Percentiles rank a stretch among this genome's conserved stretches.
phyloP scores from a whole-genome alignment of 495 filamentous ascomycete genomes.

The Penicillium arizonense region DNA sequence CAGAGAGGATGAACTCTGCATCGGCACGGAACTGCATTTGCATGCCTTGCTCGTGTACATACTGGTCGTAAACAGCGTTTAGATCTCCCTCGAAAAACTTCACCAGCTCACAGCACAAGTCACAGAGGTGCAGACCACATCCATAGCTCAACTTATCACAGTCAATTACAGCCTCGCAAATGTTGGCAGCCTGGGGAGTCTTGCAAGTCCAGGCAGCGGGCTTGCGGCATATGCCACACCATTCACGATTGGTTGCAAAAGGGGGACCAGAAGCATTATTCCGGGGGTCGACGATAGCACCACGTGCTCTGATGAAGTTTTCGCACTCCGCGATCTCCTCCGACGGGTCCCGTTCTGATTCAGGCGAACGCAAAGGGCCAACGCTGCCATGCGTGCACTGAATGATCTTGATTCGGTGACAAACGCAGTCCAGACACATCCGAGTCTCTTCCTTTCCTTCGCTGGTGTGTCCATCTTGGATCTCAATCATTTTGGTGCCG shows the following conservation, averaged over 20 bases:
- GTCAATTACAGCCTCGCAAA: not conserved
- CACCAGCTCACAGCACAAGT: not conserved
- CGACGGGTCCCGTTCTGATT: not conserved
- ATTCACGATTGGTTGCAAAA: not conserved
- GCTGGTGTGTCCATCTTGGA: not conserved
- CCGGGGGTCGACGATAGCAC: not conserved
- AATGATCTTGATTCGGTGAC: constrained; percentile 1
- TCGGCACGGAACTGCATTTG: constrained; percentile 6
- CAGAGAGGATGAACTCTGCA: constrained; percentile 3
- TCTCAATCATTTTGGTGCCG: not conserved
- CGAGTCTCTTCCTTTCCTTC: constrained; percentile 11
- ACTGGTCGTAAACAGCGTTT: not conserved
- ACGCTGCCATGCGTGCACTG: constrained; percentile 3
- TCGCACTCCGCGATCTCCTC: not conserved
- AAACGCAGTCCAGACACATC: constrained; percentile 9
- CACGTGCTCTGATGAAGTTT: not conserved
- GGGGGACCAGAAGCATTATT: not conserved
- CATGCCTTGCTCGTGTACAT: not conserved
- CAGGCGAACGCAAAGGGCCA: not conserved
- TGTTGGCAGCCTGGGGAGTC: not conserved
- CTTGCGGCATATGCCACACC: constrained; percentile 12
- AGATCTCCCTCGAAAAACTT: constrained; percentile 2
- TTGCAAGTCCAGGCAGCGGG: constrained; percentile 6
- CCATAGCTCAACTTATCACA: not conserved
- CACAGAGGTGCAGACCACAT: constrained; percentile 9